These are phyloP conservation scores for Suhomyces faveliae DNA, from an alignment of 805 yeast genomes.

Conservation along the genomic window DNA sequence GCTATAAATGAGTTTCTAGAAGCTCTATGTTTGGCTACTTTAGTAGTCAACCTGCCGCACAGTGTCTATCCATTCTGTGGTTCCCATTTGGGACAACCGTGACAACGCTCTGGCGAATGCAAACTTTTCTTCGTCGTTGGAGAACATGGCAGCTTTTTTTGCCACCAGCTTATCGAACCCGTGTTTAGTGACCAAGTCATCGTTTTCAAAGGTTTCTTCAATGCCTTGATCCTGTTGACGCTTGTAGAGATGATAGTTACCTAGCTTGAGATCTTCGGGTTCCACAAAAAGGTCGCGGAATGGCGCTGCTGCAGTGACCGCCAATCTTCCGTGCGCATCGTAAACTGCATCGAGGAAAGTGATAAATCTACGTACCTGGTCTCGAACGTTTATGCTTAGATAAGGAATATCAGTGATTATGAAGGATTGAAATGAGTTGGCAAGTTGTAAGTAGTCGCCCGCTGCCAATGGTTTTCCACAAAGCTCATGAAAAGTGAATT, in stretches of 20 bases:
- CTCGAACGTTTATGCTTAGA: slow-evolving; percentile 73
- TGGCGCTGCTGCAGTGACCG: slow-evolving; percentile 85
- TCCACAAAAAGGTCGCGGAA: slow-evolving; percentile 85
- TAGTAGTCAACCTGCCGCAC: slow-evolving; percentile 9
- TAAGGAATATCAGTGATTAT: slow-evolving; percentile 93
- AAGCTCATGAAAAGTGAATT: slow-evolving; percentile 79
- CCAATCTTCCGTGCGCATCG: slow-evolving; percentile 83
- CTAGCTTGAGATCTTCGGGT: slow-evolving; percentile 58
- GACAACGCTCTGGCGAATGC: slow-evolving; percentile 95
- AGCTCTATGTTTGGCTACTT: too few relatives aligned
- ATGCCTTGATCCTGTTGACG: slow-evolving; percentile 35
- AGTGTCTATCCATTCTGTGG: slow-evolving; percentile 84
- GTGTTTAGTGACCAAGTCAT: slow-evolving; percentile 67
- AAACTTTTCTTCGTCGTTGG: slow-evolving; percentile 90
- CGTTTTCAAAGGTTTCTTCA: slow-evolving; percentile 47
- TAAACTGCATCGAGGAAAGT: slow-evolving; percentile 95
- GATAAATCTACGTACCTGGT: slow-evolving; percentile 85
- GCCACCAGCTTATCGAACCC: slow-evolving; percentile 75
- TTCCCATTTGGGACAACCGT: slow-evolving; percentile 89
- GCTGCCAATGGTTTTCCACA: slow-evolving; percentile 90
- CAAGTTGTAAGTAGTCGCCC: slow-evolving; percentile 87
- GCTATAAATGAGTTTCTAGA: background rate
- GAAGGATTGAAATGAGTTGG: slow-evolving; percentile 69
- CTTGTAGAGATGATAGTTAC: slow-evolving; percentile 44
- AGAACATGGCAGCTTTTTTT: slow-evolving; percentile 72